Evolutionary conservation across 2,329 filamentous ascomycete genomes (phyloP), one percentile per base, ranked within the genome.

Genomic region (Colletotrichum chrysophilum): DNA sequence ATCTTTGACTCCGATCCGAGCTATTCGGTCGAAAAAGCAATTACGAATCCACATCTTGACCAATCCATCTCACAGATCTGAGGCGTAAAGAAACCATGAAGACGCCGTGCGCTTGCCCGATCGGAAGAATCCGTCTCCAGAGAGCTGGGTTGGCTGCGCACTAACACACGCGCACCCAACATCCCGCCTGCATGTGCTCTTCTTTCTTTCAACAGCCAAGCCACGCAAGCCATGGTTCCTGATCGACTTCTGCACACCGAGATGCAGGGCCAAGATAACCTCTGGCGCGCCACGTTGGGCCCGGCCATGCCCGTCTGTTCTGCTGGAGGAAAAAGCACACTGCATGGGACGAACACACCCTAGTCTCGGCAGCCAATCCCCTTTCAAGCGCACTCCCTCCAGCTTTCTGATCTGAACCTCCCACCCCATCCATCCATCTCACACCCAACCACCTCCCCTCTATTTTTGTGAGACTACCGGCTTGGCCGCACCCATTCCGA

Each of bases 391-490:
- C 32, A 14, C 52, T 5, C 66, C 32, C 28, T 28, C 52, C 43
- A 21, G 3, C 52, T 26, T 13, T 18, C n/a, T 10, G 24, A 58
- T 5, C 8, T 16, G 26, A 12, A 26, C 28, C 38, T 21, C 21
- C 64, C 36, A 43, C 38, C 38, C 55, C 52, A 43, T 16, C 36
- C 21, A 34, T 55, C 52, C 26, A 72, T 32, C 26, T 61, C 30
- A 36, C 30, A 32, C n/a, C 58, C 62, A 66, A 21, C 48, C 52
- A 66, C 38, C 43, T 52, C 43, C 43, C 61, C 55, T 62, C 68
- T 75, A 66, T 66, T 75, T 72, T 72, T 28, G 56, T 26, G 61
- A 62, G 61, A 68, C 70, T 21, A 52, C 55, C 43, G 70, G 62
- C 73, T 75, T 67, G 62, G 73, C 73, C 62, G 64, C 55, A 58